Base-by-base conservation (phyloP, 1,284 basidiomycete genomes). In the Leccinum ponderosum region DNA sequence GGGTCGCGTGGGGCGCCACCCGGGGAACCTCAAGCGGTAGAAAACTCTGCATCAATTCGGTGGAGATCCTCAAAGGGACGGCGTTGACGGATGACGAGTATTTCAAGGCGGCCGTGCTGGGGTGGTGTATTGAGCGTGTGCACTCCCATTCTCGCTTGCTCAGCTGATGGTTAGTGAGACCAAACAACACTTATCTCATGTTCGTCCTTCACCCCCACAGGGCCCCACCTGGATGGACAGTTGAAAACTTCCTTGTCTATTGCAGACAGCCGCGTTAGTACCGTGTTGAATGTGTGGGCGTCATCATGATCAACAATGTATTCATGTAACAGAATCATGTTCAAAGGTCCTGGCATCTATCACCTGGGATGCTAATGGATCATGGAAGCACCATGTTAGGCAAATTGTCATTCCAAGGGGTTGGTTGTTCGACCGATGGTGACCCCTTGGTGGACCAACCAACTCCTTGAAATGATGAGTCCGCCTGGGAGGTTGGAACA, bases 81-180 rank as follows among this genome's bases (percentile, higher is more conserved):
- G 64, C 77, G 22, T 75, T 94, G 62, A 80, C 79, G 2, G 91
- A 94, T 1, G 87, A 92, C 12, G 96, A 98, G 78, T 98, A 97
- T 80, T 83, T 89, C 76, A 87, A 91, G 68, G 89, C 94, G 9
- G 96, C 95, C 7, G 81, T 98, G 51, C 82, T 99, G 48, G 97
- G 97, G 5, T 99, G 97, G 97, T 91, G 93, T 75, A 87, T 99
- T 66, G 97, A 99, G 78, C 82, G 98, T 70, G 91, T 85, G 33
- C 12, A 60, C 62, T 50, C 12, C 25, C 22, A 8, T 25, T 25
- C 8, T 25, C 22, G 14, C 14, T 25, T 20, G 52, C 31, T 22
- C 22, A 12, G 6, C 22, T 27, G 7, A 15, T 39, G 37, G 37
- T 14, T 37, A n/a, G 1, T 3, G 9, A 6, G 8, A 29, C n/a